Conservation (phyloP, 768 basidiomycete genomes). For the Boletus pseudo-olivaceus region DNA sequence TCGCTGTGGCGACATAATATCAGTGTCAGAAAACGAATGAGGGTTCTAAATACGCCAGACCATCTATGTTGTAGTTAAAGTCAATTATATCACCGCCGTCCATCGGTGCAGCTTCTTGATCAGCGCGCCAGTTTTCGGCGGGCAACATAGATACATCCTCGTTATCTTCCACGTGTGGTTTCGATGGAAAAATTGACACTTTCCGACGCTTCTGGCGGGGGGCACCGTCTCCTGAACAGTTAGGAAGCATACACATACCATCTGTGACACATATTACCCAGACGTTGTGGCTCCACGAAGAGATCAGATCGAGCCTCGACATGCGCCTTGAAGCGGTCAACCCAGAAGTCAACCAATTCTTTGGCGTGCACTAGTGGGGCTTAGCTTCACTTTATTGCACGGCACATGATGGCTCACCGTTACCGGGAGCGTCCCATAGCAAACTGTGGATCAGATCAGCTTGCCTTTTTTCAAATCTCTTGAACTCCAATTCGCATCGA, state of each 20-base stretch:
- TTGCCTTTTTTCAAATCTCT: constrained; percentile 54
- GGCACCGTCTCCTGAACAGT: constrained; percentile 31
- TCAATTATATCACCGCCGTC: constrained; percentile 16
- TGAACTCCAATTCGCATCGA: constrained; percentile 48
- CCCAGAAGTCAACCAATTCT: constrained; percentile 71
- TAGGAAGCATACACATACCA: background rate
- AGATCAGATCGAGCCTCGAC: constrained; percentile 54
- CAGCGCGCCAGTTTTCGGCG: constrained; percentile 12
- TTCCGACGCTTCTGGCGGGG: constrained; percentile 50
- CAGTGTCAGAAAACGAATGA: constrained; percentile 2
- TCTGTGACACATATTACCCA: constrained; percentile 10
- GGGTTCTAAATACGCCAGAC: constrained; percentile 12
- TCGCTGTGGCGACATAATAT: constrained; percentile 17
- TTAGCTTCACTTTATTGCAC: constrained; percentile 3
- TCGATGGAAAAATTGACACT: constrained; percentile 17
- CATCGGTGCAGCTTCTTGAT: constrained; percentile 7
- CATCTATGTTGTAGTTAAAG: constrained; percentile 22
- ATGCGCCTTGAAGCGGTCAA: constrained; percentile 65
- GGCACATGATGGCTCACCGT: constrained; percentile 44
- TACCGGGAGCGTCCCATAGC: constrained; percentile 62
- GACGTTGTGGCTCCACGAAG: constrained; percentile 1
- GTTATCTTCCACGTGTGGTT: background rate
- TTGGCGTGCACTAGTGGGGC: constrained; percentile 55
- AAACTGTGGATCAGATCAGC: constrained; percentile 55
- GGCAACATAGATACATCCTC: background rate